Evolutionary conservation across 108 stramenopile genomes (phyloP).

Genomic region (Nitzschia inconspicua): DNA sequence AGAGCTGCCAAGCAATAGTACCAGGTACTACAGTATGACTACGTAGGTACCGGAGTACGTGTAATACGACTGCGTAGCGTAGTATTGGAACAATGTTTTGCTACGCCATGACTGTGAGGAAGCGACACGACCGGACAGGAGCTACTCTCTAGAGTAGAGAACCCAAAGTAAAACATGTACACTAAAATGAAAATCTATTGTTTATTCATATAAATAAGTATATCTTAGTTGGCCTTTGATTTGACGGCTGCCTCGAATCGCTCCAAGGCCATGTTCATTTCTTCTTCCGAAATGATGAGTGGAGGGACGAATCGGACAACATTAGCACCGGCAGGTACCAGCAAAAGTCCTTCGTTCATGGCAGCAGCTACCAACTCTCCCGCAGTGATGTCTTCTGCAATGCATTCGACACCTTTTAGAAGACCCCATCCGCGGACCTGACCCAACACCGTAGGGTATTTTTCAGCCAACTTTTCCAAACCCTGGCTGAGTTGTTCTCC

Average conservation of each 20-base stretch:
- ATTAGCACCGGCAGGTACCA: constrained; percentile 90
- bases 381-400: constrained; percentile 70
- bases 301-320: constrained; percentile 97
- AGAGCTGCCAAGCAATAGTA: no score
- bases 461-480: constrained; percentile 57
- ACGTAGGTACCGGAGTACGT: no score
- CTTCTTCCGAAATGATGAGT: constrained; percentile 77
- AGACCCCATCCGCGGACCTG: constrained; percentile 94
- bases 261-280: constrained; percentile 72
- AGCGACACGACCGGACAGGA: no score
- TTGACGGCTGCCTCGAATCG: constrained; percentile 74
- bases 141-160: no score
- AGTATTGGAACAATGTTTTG: no score
- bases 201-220: no score
- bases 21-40: no score
- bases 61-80: no score
- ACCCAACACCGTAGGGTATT: constrained; percentile 78
- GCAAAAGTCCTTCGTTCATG: constrained; percentile 84
- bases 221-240: constrained; percentile 7
- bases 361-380: constrained; percentile 87
- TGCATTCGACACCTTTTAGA: constrained; percentile 74
- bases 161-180: no score
- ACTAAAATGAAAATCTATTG: no score
- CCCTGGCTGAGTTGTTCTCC: constrained; percentile 83
- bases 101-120: no score